Evolutionary conservation across 768 basidiomycete genomes (phyloP).

Genomic region (Rhodosporidiobolus odoratus): DNA sequence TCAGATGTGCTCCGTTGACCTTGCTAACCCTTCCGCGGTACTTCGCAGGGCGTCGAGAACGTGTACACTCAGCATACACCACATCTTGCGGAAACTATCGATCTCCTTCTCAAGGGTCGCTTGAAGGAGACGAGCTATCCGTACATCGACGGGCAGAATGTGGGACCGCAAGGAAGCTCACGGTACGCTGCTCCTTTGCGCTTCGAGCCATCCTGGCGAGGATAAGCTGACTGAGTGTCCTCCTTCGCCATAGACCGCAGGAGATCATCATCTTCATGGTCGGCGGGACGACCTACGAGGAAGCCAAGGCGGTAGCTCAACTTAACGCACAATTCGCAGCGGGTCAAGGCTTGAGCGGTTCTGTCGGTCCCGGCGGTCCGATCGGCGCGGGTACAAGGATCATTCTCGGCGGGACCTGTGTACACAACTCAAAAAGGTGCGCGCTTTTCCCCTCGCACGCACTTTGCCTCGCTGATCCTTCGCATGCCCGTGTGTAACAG

Average conservation of each 20-base stretch:
- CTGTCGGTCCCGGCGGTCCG: conserved; percentile 12
- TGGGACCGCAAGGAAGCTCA: background rate
- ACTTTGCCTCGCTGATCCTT: background rate
- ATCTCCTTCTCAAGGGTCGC: conserved; percentile 77
- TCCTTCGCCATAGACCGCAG: conserved; percentile 61
- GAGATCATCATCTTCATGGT: conserved; percentile 96
- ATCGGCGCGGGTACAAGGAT: conserved; percentile 64
- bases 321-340: conserved; percentile 68
- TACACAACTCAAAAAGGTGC: conserved; percentile 90
- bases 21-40: background rate
- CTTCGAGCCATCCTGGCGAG: background rate
- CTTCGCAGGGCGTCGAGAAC: conserved; percentile 86
- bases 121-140: conserved; percentile 85
- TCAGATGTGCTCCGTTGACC: background rate
- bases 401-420: conserved; percentile 84
- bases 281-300: conserved; percentile 93
- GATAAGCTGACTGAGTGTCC: background rate
- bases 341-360: conserved; percentile 9
- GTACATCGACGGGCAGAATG: conserved; percentile 62
- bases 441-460: background rate
- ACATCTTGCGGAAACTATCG: conserved; percentile 84
- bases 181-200: conserved; percentile 1
- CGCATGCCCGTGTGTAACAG: conserved; percentile 47
- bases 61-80: conserved; percentile 97
- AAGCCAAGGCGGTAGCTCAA: conserved; percentile 75